These are phyloP conservation scores for Amorphotheca resinae DNA, from an alignment of 495 filamentous ascomycete genomes.

Conservation along the genomic window DNA sequence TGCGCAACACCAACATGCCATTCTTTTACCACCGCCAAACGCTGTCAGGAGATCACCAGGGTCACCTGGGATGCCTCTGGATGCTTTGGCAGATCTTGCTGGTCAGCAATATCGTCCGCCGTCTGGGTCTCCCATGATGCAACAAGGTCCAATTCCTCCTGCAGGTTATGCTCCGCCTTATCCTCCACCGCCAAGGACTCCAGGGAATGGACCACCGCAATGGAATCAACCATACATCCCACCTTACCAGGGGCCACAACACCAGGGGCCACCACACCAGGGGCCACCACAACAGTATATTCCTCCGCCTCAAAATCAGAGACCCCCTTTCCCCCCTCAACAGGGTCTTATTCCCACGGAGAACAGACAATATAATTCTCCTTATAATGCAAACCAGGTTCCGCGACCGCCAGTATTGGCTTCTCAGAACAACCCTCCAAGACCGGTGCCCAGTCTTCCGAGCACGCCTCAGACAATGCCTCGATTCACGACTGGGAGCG, in stretches of 20 bases:
- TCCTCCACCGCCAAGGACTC: constrained; percentile 7
- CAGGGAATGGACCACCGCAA: constrained; percentile 34
- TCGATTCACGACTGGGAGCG: constrained; percentile 25
- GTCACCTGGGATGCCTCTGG: constrained; percentile 13
- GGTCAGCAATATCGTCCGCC: constrained; percentile 18
- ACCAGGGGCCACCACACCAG: constrained; percentile 1
- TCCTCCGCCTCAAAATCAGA: constrained; percentile 5
- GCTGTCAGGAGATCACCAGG: constrained; percentile 4
- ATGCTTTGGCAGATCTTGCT: constrained; percentile 18
- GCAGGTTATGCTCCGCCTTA: constrained; percentile 13
- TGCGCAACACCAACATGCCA: constrained; percentile 5
- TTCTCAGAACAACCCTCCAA: not conserved
- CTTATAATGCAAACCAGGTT: constrained; percentile 15
- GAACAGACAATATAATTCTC: constrained; percentile 19
- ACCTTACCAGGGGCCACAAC: constrained; percentile 3
- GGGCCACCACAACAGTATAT: constrained; percentile 2
- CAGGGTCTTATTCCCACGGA: constrained; percentile 7
- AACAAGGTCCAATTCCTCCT: constrained; percentile 7
- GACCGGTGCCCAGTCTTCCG: constrained; percentile 5
- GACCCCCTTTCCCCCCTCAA: constrained; percentile 8
- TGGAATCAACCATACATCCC: constrained; percentile 6
- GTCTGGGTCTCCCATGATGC: constrained; percentile 12
- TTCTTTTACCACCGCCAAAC: constrained; percentile 15
- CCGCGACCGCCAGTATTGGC: not conserved
- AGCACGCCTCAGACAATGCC: constrained; percentile 10